Base-by-base conservation (phyloP, 345 rosid species). In the Melaleuca alternifolia region DNA sequence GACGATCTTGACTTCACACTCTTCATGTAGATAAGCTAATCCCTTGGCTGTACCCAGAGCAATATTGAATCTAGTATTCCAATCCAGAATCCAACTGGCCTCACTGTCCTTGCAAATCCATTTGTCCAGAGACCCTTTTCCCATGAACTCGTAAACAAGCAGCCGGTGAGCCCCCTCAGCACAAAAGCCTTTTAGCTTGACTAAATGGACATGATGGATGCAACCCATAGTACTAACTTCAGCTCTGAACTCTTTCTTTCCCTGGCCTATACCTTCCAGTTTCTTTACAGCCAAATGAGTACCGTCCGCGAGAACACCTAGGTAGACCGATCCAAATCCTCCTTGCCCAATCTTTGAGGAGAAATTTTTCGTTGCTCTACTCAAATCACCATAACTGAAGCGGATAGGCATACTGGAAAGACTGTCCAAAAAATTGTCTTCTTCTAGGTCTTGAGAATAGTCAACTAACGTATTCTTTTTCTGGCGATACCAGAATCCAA, bases 101-200 rank as follows among this genome's bases (percentile, higher is more conserved):
- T 50, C 46, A 10, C 65, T 11, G 10, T 85, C 85, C 54, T 87
- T 90, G 85, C 89, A 92, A 85, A 92, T 92, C 93, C 92, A 92
- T 84, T 87, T 89, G 79, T 92, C 93, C 54, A 92, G 75, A n/a
- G 92, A 91, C 51, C 92, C 92, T 2, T 92, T 93, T 30, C n/a
- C 91, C 93, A 93, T 85, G 94, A 87, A 91, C 88, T 92, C 94
- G 10, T 93, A 92, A 71, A 89, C 95, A 51, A 92, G 95, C 82
- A 91, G 95, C 62, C 89, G 88, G 61, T 92, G 89, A 61, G 56
- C 51, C 54, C 93, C 91, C 87, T 93, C 92, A 0, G 88, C 71
- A 28, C 95, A 93, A 90, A 91, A 93, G 84, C 94, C 95, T 89
- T 89, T 93, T 41, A 93, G 94, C 86, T 88, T 93, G 87, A 89